These are phyloP conservation scores for Haematococcus sp. DNA, from an alignment of 139 green algal species.

Conservation along the genomic window DNA sequence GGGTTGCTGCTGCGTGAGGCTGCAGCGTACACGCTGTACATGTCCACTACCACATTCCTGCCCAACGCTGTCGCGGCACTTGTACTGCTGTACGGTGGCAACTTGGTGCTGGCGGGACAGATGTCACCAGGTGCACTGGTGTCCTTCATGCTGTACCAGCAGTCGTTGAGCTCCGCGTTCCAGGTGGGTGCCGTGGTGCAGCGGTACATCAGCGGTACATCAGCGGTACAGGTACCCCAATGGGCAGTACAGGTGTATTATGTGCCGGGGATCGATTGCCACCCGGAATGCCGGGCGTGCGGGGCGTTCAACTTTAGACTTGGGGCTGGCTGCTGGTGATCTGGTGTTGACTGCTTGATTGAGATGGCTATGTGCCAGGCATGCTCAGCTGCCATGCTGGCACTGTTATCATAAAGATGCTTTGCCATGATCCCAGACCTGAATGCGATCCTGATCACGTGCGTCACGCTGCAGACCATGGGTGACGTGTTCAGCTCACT, in stretches of 20 bases:
- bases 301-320: no score
- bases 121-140: conserved; percentile 59
- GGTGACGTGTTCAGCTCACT: conserved; percentile 77
- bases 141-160: conserved; percentile 84
- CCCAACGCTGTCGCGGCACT: conserved; percentile 55
- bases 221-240: no score
- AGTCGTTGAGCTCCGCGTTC: conserved; percentile 66
- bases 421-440: no score
- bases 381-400: no score
- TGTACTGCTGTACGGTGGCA: conserved; percentile 54
- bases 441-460: no score
- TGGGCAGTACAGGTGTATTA: no score
- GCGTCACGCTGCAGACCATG: conserved; percentile 60
- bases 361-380: neutral
- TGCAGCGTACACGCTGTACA: conserved; percentile 62
- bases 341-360: no score
- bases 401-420: no score
- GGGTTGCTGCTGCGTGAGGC: conserved; percentile 27
- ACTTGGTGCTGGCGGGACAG: conserved; percentile 52
- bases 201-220: no score
- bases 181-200: conserved; percentile 33
- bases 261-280: no score
- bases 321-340: no score
- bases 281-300: no score
- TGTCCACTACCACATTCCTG: conserved; percentile 67